Conservation (phyloP, 2,329 filamentous ascomycete genomes). For the Trichoderma sp. region DNA sequence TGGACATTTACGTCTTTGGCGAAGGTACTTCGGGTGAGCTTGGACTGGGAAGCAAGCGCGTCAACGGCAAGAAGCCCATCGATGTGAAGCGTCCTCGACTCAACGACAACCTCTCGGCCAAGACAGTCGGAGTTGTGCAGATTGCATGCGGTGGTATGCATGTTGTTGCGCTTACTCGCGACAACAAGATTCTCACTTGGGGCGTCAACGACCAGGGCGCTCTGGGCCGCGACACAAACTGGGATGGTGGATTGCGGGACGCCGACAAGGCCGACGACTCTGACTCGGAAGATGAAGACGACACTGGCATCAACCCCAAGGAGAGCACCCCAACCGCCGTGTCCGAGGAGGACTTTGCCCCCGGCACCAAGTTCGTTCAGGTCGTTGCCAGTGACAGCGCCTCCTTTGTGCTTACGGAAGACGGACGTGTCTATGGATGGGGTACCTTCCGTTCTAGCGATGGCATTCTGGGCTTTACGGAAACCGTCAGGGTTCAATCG, state of each 20-base stretch:
- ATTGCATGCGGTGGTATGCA: slow-evolving; percentile 82
- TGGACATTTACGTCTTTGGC: slow-evolving; percentile 21
- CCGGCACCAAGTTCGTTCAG: slow-evolving; percentile 59
- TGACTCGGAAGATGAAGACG: slow-evolving; percentile 59
- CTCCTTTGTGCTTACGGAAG: slow-evolving; percentile 71
- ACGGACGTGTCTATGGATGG: slow-evolving; percentile 78
- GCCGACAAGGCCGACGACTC: slow-evolving; percentile 52
- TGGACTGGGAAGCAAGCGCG: slow-evolving; percentile 41
- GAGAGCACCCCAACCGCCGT: slow-evolving; percentile 66
- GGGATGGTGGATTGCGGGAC: slow-evolving; percentile 61
- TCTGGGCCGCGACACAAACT: slow-evolving; percentile 69
- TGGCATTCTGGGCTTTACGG: slow-evolving; percentile 62
- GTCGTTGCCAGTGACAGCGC: slow-evolving; percentile 71
- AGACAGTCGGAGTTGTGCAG: slow-evolving; percentile 71
- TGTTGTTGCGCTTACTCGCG: slow-evolving; percentile 68
- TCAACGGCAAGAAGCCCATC: slow-evolving; percentile 57
- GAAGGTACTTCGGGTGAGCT: slow-evolving; percentile 20
- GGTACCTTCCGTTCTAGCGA: slow-evolving; percentile 70
- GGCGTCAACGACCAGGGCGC: slow-evolving; percentile 84
- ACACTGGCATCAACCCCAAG: slow-evolving; percentile 65
- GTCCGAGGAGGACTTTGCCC: slow-evolving; percentile 55
- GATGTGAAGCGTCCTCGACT: slow-evolving; percentile 80
- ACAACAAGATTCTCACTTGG: slow-evolving; percentile 82
- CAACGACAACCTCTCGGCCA: slow-evolving; percentile 61
- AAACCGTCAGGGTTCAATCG: slow-evolving; percentile 48